Base-by-base conservation (phyloP, 192 early-diverging fungal species). In the Radiomyces spectabilis region DNA sequence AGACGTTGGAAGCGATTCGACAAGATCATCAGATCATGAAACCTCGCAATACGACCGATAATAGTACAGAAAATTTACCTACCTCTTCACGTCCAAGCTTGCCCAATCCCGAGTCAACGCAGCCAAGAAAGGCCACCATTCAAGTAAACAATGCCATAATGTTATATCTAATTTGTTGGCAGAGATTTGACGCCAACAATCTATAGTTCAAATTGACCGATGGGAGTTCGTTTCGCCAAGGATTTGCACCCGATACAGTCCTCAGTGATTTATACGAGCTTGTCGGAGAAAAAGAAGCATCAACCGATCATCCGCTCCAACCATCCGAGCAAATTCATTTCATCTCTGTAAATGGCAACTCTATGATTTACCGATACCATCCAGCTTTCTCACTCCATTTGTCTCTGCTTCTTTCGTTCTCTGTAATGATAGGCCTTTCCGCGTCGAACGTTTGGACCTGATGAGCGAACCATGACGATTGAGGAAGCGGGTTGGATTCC, bases 401-500 rank as follows among this genome's bases (percentile, higher is more conserved):
- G n/a, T n/a, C n/a, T n/a, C n/a, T n/a, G n/a, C n/a, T n/a, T n/a
- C n/a, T n/a, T n/a, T n/a, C n/a, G n/a, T n/a, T n/a, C n/a, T n/a
- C n/a, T n/a, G n/a, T n/a, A n/a, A n/a, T n/a, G 18, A 24, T 51
- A 57, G 55, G 29, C 44, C 5, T 38, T 27, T 13, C 55, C 45
- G 22, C 45, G 55, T 38, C 44, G 44, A n/a, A 57, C 6, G 4
- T 57, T 57, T 30, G 39, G n/a, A 13, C n/a, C 7, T 34, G n/a
- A 48, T n/a, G 15, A 57, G 26, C 25, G 45, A 4, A 13, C 25
- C 10, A 59, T 51, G 26, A 15, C 37, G 1, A 33, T 59, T 3
- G 25, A 24, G 29, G 57, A 59, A 32, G 57, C 57, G 2, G 57
- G 57, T 12, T 51, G 49, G 27, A 25, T 50, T 5, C 47, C 57